A percentile compares a stretch with the other conserved stretches of the same genome.
phyloP scores from a whole-genome alignment of 2,329 filamentous ascomycete species.

The Stemphylium beticola region DNA sequence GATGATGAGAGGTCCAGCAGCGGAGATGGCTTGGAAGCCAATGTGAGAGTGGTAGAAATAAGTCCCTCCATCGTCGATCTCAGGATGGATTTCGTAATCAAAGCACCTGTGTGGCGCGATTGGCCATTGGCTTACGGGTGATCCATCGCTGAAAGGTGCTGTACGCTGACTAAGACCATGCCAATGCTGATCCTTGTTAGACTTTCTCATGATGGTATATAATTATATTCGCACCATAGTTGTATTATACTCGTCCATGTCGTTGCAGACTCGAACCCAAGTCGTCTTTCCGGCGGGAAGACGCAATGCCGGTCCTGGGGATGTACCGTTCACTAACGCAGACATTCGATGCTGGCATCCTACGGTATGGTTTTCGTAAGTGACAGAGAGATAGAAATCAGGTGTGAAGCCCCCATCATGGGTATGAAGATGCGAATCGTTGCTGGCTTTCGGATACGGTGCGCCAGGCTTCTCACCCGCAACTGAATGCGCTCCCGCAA shows the following conservation, averaged over 20 bases:
- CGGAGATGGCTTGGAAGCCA: slow-evolving; percentile 66
- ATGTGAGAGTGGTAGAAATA: slow-evolving; percentile 75
- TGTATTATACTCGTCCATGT: slow-evolving; percentile 60
- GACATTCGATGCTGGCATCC: slow-evolving; percentile 57
- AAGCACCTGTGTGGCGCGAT: slow-evolving; percentile 68
- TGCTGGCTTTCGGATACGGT: not conserved
- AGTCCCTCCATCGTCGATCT: slow-evolving; percentile 62
- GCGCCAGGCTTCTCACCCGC: not conserved
- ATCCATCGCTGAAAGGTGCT: slow-evolving; percentile 69
- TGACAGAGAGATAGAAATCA: slow-evolving; percentile 56
- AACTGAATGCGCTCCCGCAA: not conserved
- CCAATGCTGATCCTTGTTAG: slow-evolving; percentile 62
- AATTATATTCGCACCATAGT: slow-evolving; percentile 56
- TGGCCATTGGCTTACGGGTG: slow-evolving; percentile 69
- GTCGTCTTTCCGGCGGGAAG: slow-evolving; percentile 55
- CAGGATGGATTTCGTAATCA: slow-evolving; percentile 68
- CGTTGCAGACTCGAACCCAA: slow-evolving; percentile 67
- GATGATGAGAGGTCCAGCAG: slow-evolving; percentile 65
- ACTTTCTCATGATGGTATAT: not conserved
- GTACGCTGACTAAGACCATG: slow-evolving; percentile 67
- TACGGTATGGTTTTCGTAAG: slow-evolving; percentile 51
- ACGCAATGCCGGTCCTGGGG: slow-evolving; percentile 58
- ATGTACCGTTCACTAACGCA: slow-evolving; percentile 60
- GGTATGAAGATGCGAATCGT: not conserved
- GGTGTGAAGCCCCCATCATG: slow-evolving; percentile 43